phyloP scores from a whole-genome alignment of 2,329 filamentous ascomycete species.

The Penicillium fuscoglaucum region DNA sequence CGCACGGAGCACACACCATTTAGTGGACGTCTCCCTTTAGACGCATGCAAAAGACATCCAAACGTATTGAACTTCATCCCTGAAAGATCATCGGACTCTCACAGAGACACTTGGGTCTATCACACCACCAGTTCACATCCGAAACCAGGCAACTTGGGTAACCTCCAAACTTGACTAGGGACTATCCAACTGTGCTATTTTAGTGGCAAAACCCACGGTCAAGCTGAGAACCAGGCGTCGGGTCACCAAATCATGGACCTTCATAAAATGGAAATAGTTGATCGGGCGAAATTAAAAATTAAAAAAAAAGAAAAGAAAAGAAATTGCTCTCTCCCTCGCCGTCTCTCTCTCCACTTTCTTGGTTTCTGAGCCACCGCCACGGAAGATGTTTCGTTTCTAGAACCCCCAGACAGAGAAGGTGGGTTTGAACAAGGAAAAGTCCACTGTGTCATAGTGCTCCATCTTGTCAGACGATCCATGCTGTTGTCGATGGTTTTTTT shows the following conservation, averaged over 20 bases:
- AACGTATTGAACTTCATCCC: constrained; percentile 4
- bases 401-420: constrained; percentile 26
- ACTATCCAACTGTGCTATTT: constrained; percentile 7
- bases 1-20: not conserved
- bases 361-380: constrained; percentile 28
- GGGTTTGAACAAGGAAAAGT: constrained; percentile 1
- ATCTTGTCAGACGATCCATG: constrained; percentile 9
- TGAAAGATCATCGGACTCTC: constrained; percentile 7
- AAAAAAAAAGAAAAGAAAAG: not conserved
- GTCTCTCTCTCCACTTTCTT: constrained; percentile 11
- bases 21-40: not conserved
- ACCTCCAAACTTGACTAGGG: constrained; percentile 1
- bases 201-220: constrained; percentile 4
- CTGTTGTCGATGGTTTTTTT: not conserved
- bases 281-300: not conserved
- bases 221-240: constrained; percentile 1
- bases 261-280: not conserved
- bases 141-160: constrained; percentile 9
- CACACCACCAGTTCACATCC: constrained; percentile 18
- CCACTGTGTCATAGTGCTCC: constrained; percentile 9
- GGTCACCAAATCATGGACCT: not conserved
- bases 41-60: constrained; percentile 6
- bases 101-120: constrained; percentile 7
- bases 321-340: not conserved
- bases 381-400: constrained; percentile 25